Conservation (phyloP, 805 yeast species). For the Saturnispora halmiae region DNA sequence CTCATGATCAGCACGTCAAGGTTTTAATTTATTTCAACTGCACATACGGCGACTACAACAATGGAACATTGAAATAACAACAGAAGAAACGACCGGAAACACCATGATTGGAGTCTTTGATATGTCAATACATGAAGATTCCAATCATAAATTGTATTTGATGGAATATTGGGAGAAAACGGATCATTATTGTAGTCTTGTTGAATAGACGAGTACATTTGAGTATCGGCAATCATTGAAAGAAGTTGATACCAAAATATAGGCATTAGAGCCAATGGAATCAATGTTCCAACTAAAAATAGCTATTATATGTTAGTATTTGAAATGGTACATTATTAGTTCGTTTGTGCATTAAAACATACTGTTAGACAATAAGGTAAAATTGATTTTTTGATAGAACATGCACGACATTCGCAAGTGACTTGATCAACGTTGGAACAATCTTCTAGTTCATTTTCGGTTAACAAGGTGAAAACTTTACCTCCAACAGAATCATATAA, state of each 20-base stretch:
- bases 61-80: slow-evolving; percentile 15
- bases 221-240: slow-evolving; percentile 1
- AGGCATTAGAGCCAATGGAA: slow-evolving; percentile 9
- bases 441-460: background rate
- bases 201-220: slow-evolving; percentile 1
- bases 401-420: slow-evolving; percentile 10
- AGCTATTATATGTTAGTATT: slow-evolving; percentile 9
- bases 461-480: slow-evolving; percentile 1
- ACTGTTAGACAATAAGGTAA: slow-evolving; percentile 9
- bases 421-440: background rate
- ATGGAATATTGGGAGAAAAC: slow-evolving; percentile 1
- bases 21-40: slow-evolving; percentile 2
- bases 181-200: background rate
- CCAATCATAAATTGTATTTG: slow-evolving; percentile 8
- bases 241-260: slow-evolving; percentile 7
- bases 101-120: slow-evolving; percentile 14
- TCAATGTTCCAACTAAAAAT: slow-evolving; percentile 10
- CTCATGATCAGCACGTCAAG: background rate
- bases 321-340: background rate
- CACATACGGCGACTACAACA: slow-evolving; percentile 11
- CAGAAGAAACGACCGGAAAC: slow-evolving; percentile 13
- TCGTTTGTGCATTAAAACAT: slow-evolving; percentile 1
- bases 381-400: slow-evolving; percentile 4
- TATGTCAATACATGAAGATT: slow-evolving; percentile 13
- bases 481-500: slow-evolving; percentile 7